Evolutionary conservation across 2,329 filamentous ascomycete genomes (phyloP).

Genomic region (Nemania serpens): DNA sequence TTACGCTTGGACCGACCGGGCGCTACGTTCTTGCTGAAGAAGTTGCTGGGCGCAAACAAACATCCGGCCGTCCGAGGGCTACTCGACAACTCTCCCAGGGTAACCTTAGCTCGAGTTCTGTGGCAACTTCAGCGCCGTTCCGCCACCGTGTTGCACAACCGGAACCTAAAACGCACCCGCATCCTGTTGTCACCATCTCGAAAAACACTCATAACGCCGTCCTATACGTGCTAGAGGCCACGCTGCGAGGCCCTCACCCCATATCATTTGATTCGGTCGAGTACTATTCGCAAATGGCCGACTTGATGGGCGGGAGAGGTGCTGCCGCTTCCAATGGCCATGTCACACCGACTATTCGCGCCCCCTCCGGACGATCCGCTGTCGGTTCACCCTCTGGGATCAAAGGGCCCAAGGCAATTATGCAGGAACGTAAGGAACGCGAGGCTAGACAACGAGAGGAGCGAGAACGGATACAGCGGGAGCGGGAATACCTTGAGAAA

Average conservation of each 20-base stretch:
- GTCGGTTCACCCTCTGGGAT: conserved; percentile 66
- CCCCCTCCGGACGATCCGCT: conserved; percentile 51
- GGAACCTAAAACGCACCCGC: conserved; percentile 43
- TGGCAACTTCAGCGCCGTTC: conserved; percentile 43
- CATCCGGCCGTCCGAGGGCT: conserved; percentile 35
- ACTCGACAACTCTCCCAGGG: conserved; percentile 52
- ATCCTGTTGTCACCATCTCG: conserved; percentile 69
- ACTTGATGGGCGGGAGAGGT: conserved; percentile 66
- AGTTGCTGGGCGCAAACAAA: conserved; percentile 37
- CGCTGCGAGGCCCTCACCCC: conserved; percentile 76
- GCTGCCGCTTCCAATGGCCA: conserved; percentile 61
- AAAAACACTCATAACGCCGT: conserved; percentile 87
- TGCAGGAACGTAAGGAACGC: conserved; percentile 81
- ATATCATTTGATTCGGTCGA: conserved; percentile 86
- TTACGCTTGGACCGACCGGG: conserved; percentile 53
- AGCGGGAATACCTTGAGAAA: conserved; percentile 60
- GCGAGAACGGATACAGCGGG: conserved; percentile 50
- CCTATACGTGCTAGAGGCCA: conserved; percentile 89
- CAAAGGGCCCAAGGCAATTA: conserved; percentile 85
- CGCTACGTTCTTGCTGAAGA: conserved; percentile 43
- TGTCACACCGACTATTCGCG: conserved; percentile 52
- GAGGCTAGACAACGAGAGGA: conserved; percentile 72
- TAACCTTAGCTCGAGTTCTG: conserved; percentile 50
- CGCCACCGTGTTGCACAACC: conserved; percentile 35
- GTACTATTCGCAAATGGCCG: conserved; percentile 91